Evolutionary conservation across 2,329 filamentous ascomycete species (phyloP).

Genomic region (Apiospora marii): DNA sequence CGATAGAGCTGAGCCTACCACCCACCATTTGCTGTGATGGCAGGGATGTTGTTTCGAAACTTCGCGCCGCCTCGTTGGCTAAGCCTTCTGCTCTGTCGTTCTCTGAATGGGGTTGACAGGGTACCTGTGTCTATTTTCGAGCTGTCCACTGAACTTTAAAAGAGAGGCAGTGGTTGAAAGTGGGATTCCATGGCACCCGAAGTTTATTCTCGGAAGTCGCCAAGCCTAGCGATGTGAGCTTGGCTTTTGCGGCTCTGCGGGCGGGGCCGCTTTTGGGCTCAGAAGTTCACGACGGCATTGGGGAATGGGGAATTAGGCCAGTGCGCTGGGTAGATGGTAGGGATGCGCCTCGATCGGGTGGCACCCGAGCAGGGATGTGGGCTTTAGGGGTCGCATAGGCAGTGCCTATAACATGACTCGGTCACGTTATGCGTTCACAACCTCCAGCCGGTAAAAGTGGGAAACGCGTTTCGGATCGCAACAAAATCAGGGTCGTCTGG

Average conservation of each 20-base stretch:
- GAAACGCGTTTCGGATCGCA: not conserved
- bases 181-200: not conserved
- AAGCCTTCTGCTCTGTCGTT: conserved; percentile 1
- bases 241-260: conserved; percentile 17
- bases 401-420: conserved; percentile 9
- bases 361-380: not conserved
- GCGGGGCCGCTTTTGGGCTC: not conserved
- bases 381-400: not conserved
- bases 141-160: not conserved
- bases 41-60: not conserved
- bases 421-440: not conserved
- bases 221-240: not conserved
- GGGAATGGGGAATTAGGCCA: not conserved
- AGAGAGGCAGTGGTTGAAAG: not conserved
- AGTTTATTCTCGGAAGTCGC: not conserved
- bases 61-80: not conserved
- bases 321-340: not conserved
- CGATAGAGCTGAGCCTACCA: not conserved
- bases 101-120: not conserved
- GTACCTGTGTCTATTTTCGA: conserved; percentile 1
- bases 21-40: not conserved
- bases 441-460: not conserved
- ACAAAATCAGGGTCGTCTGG: not conserved
- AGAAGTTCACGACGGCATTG: not conserved
- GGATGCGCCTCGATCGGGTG: conserved; percentile 17